Conservation (phyloP, 2,329 filamentous ascomycete genomes). For the Botryosphaeria agaves region DNA sequence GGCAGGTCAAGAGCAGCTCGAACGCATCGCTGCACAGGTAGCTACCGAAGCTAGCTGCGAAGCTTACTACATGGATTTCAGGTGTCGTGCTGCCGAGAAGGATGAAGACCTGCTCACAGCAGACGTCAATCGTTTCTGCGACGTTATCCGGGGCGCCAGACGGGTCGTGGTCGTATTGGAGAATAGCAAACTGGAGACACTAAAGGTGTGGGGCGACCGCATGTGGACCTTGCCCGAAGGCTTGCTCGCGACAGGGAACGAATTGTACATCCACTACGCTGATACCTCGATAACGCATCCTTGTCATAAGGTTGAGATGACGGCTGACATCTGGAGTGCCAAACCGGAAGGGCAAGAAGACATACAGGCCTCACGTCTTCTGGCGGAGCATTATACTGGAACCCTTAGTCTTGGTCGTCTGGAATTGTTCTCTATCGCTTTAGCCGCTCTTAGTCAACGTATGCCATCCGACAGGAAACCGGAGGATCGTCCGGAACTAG, state of each 20-base stretch:
- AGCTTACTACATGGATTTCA: neutral
- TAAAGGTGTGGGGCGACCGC: conserved; percentile 21
- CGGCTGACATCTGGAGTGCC: conserved; percentile 10
- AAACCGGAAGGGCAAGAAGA: conserved; percentile 15
- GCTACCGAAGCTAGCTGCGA: neutral
- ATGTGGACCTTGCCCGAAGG: conserved; percentile 31
- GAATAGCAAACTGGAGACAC: conserved; percentile 5
- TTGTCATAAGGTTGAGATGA: conserved; percentile 7
- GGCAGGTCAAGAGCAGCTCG: neutral
- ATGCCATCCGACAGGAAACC: conserved; percentile 16
- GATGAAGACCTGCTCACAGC: conserved; percentile 33
- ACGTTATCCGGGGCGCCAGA: conserved; percentile 24
- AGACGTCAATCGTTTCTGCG: conserved; percentile 26
- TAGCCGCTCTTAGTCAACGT: conserved; percentile 21
- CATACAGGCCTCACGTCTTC: conserved; percentile 14
- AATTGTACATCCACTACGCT: conserved; percentile 5
- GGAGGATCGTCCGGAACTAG: conserved; percentile 23
- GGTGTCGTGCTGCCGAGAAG: conserved; percentile 32
- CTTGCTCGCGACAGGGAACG: conserved; percentile 11
- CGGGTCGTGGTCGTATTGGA: conserved; percentile 4
- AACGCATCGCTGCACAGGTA: neutral
- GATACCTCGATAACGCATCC: conserved; percentile 4
- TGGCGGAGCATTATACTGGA: conserved; percentile 13
- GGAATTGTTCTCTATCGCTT: conserved; percentile 24
- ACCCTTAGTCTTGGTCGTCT: conserved; percentile 17